A percentile compares a stretch with the other conserved stretches of the same genome.
Evolutionary conservation across 2,329 filamentous ascomycete genomes (phyloP).

Genomic region (Biscogniauxia mediterranea): DNA sequence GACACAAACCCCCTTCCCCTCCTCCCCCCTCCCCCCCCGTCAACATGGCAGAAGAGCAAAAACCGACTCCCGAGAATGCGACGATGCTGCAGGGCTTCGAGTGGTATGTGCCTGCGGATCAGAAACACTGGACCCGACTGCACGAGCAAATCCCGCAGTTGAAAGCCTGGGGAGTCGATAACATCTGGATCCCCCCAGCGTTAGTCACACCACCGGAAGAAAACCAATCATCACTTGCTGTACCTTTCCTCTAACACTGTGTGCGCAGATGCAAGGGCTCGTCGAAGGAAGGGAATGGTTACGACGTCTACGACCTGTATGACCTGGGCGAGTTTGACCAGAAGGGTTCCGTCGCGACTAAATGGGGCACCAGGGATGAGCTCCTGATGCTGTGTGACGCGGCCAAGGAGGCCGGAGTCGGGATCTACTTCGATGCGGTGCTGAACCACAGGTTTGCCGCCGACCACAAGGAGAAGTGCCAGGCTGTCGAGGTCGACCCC

Average conservation of each 20-base stretch:
- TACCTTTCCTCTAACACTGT: conserved; percentile 2
- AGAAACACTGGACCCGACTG: conserved; percentile 61
- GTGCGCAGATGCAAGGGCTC: conserved; percentile 54
- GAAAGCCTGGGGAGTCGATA: conserved; percentile 58
- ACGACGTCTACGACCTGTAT: conserved; percentile 69
- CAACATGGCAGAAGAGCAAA: conserved; percentile 21
- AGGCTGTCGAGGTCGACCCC: conserved; percentile 58
- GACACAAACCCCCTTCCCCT: background rate
- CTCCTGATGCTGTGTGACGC: conserved; percentile 50
- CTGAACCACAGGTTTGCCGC: conserved; percentile 71
- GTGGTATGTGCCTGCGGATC: conserved; percentile 65
- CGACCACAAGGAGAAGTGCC: conserved; percentile 59
- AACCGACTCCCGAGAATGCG: conserved; percentile 22
- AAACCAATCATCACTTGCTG: background rate
- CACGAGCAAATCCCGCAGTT: conserved; percentile 50
- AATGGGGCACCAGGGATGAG: conserved; percentile 67
- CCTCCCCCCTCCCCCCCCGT: background rate
- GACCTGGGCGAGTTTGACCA: conserved; percentile 72
- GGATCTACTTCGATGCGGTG: conserved; percentile 67
- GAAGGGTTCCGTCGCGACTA: conserved; percentile 60
- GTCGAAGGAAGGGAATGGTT: conserved; percentile 62
- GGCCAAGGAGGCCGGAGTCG: conserved; percentile 53
- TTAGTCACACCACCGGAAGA: conserved; percentile 1
- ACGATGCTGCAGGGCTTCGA: conserved; percentile 63
- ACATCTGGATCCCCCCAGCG: conserved; percentile 68